Base-by-base conservation (phyloP, 73 alveolate species). In the Paramecium primaurelia region DNA sequence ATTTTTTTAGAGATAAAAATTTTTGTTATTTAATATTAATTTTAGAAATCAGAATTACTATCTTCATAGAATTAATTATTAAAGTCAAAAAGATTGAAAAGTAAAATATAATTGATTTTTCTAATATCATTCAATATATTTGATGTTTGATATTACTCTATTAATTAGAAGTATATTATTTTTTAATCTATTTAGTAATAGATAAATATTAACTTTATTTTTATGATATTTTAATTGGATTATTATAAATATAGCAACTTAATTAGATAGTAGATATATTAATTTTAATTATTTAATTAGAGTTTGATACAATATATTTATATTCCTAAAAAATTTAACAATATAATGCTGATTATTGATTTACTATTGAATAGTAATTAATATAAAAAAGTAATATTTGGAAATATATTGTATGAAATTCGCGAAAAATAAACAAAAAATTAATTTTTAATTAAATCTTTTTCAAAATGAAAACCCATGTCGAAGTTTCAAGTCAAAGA, bases 401-500 rank as follows among this genome's bases (percentile, higher is more conserved):
- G 25, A 54, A 54, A 54, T 54, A 54, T 54, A 54, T 54, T 54
- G 69, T 54, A n/a, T 54, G 69, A n/a, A 54, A 54, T 54, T 54
- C 32, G 69, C 0, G 69, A 54, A 64, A 28, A 64, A 64, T 28
- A 32, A 64, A 34, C 28, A 32, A 37, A 73, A 71, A 73, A 73
- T 37, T 73, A 37, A 73, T 37, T 73, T 73, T 73, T 73, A 37
- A 73, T 37, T 73, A 73, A 73, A 73, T 80, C 75, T 45, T 80
- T 80, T 80, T 80, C 75, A 49, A 80, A 80, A 80, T 80, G 91
- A 80, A 80, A 80, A 80, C 91, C 75, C 91, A 80, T 37, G 38
- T 83, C 80, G 94, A 89, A 68, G 97, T 96, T 22, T 94, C 98
- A 45, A 95, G 97, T 93, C 86, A 95, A 77, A 95, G 99, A 92